Base-by-base conservation (phyloP, 2,329 filamentous ascomycete genomes). In the Neofusicoccum cordaticola region DNA sequence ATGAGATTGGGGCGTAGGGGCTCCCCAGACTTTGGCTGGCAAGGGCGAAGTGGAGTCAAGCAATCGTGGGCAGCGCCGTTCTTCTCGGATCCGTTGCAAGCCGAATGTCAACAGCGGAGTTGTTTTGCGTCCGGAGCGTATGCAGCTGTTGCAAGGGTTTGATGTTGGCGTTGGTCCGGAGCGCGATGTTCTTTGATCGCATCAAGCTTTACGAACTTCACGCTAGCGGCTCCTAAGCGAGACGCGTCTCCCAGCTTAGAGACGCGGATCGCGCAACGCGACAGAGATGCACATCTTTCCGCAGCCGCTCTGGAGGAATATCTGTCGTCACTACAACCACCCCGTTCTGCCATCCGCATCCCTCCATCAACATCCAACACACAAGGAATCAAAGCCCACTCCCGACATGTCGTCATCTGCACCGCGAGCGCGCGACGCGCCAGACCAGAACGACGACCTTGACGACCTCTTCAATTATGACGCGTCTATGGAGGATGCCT, bases 401-500 rank as follows among this genome's bases (percentile, higher is more conserved):
- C 48, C 69, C 71, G 61, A 19, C 65, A 66, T 65, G 60, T n/a
- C 53, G 56, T 64, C 47, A 63, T 17, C 51, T 2, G n/a, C 63
- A 64, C 35, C 61, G 71, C 63, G 67, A 67, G 52, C 73, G 11
- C 62, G 37, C 19, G 27, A 48, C 34, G 41, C 66, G 65, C 69
- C 70, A 58, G 76, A 17, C 19, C 27, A 45, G 11, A 19, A 78
- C 3, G 81, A 84, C 62, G 83, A 85, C 27, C 78, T 88, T 34
- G 86, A 90, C 67, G 88, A 89, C 58, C 82, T 96, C 9, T 89
- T 95, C 70, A 86, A 93, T 71, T 94, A 94, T 73, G 89, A 92
- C 69, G 81, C 88, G 11, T 87, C 78, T 7, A 80, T 82, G 66
- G 82, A 83, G 65, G 79, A 83, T 51, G 78, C 85, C 62, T 76